Evolutionary conservation across 2,329 filamentous ascomycete genomes (phyloP), one percentile per base, ranked within the genome.

Genomic region (Claviceps humidiphila): DNA sequence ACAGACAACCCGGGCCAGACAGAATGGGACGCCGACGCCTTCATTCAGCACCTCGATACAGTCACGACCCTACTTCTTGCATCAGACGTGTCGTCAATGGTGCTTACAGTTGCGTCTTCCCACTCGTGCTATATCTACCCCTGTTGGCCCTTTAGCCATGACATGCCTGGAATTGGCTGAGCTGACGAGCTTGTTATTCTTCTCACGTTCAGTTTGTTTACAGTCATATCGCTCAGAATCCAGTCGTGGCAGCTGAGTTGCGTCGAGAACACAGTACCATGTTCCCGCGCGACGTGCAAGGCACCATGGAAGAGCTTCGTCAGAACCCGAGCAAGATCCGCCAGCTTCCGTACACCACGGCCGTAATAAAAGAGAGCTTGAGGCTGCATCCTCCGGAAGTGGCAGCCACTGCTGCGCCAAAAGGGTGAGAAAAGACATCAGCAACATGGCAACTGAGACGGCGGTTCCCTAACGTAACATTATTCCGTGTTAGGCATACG

Each of bases 351-450:
- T 51, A 51, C 34, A 51, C 49, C 20, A 51, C 49, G 30, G 49
- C 49, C 5, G 49, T 51, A 13, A 45, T 51, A 20, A 51, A 51
- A 22, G 49, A 51, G 34, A 51, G 49, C 41, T 45, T 51, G 42
- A 51, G 49, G 34, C 14, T 51, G 17, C 49, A 42, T 40, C 49
- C 42, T 39, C 41, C 49, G 5, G 49, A 42, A 24, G 26, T 46
- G 14, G 45, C 49, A 17, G 30, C 41, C 30, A 39, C 42, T 17
- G 7, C 34, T 26, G 49, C 49, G 16, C 49, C 49, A 7, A 45
- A 51, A 20, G 49, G 49, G 49, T 51, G 30, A 44, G 42, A 22
- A 8, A n/a, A 43, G 40, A 43, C 13, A 43, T 22, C 2, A 34
- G 9, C 3, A 34, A 34, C 30, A 34, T 3, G 2, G 30, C 9